Base-by-base conservation (phyloP, 139 green algal species). In the Trebouxia sp. region DNA sequence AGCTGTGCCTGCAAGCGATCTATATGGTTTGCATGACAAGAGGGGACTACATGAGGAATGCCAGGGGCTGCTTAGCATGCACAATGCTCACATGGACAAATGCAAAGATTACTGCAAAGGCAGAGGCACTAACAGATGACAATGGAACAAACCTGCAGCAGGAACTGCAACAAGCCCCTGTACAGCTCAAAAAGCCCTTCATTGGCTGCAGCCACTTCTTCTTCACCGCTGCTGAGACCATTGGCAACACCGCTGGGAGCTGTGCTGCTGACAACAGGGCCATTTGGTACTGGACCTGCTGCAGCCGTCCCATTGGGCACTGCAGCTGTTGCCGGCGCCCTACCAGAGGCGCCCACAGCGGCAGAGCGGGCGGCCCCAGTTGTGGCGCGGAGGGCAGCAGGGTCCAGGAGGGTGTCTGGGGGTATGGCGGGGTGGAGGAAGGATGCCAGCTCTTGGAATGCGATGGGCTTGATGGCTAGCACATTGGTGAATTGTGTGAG, bases 401-500 rank as follows among this genome's bases (percentile, higher is more conserved):
- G 37, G 11, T 39, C 62, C 32, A 65, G 38, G 56, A 48, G 53
- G n/a, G 51, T 22, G 30, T 72, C 45, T 38, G 69, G 39, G 4
- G 62, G 32, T 32, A 35, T 45, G 62, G 20, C 3, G 5, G 62
- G 62, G 35, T 72, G 62, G 32, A 72, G 35, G 35, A 32, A 72
- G 15, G 62, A 14, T 1, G n/a, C 42, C 0, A 72, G 55, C 80
- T 70, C 38, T 2, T 79, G 41, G 17, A 84, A 81, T 32, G 39
- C 51, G n/a, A 85, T 37, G 0, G 75, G 32, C 32, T 48, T 42
- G 45, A 84, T 51, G 48, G 51, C 82, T 58, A 89, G 69, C 35
- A 69, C 37, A 37, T 84, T 82, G 24, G 24, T 42, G 58, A 91
- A 92, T 50, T 86, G 84, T 17, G 75, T 39, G 38, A 88, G 32